Percentiles rank a stretch among this genome's conserved stretches.
These are phyloP conservation scores for Sabuloglossum arenarium DNA, from an alignment of 495 filamentous ascomycete species.

Conservation along the genomic window DNA sequence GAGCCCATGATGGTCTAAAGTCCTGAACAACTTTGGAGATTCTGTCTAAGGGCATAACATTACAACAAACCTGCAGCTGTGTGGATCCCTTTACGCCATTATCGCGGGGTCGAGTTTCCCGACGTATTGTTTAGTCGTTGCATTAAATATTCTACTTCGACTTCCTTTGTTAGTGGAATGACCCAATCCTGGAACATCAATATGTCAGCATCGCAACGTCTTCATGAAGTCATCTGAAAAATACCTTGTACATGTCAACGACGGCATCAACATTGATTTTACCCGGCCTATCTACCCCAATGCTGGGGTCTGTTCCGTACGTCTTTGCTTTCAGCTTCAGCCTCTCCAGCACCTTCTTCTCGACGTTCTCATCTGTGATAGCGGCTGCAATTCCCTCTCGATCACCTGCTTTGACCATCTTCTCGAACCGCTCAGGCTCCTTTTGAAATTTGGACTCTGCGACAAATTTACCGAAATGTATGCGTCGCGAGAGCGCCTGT, in stretches of 20 bases:
- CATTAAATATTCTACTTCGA: slow-evolving; percentile 96
- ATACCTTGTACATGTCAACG: slow-evolving; percentile 74
- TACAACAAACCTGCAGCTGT: not conserved
- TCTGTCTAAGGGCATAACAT: not conserved
- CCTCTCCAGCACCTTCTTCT: slow-evolving; percentile 78
- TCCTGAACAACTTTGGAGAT: not conserved
- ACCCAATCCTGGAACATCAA: slow-evolving; percentile 43
- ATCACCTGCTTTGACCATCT: slow-evolving; percentile 61
- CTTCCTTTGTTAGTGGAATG: slow-evolving; percentile 89
- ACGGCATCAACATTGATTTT: slow-evolving; percentile 93
- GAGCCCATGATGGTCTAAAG: not conserved
- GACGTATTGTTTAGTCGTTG: slow-evolving; percentile 36
- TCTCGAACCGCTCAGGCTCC: slow-evolving; percentile 59
- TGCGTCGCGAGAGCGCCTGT: slow-evolving; percentile 75
- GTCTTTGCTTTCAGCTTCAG: slow-evolving; percentile 80
- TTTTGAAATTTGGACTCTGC: slow-evolving; percentile 93
- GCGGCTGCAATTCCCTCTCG: slow-evolving; percentile 62
- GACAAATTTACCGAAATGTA: slow-evolving; percentile 98
- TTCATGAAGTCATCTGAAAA: slow-evolving; percentile 6
- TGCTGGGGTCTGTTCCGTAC: slow-evolving; percentile 79
- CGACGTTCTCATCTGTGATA: slow-evolving; percentile 78
- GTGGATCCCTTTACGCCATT: not conserved
- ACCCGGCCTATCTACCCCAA: slow-evolving; percentile 26
- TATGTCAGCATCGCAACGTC: not conserved
- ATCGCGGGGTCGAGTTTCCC: not conserved